These are phyloP conservation scores for Luffa aegyptiaca DNA, from an alignment of 306 rosid genomes.

Conservation along the genomic window DNA sequence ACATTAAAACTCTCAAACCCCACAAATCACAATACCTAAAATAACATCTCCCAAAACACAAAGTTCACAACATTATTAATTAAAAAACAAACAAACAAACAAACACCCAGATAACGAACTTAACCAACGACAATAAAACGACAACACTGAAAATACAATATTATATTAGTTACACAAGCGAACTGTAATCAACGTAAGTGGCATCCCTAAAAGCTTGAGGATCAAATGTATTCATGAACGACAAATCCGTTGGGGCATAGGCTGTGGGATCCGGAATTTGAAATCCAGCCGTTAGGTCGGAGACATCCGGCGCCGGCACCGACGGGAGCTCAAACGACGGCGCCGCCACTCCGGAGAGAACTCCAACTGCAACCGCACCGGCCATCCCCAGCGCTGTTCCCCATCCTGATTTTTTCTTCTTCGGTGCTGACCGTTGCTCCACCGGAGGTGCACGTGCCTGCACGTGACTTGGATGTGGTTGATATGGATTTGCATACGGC, in stretches of 20 bases:
- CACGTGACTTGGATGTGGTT: constrained; percentile 14
- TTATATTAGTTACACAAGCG: not conserved
- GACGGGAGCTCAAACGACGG: not conserved
- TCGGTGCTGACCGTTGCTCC: not conserved
- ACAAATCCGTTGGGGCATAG: not conserved
- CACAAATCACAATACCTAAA: too few species aligned
- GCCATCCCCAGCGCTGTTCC: constrained; percentile 37
- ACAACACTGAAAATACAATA: not conserved
- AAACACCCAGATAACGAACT: too few species aligned
- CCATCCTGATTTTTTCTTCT: constrained; percentile 25
- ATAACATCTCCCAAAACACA: too few species aligned
- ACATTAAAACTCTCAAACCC: too few species aligned
- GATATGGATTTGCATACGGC: constrained; percentile 8
- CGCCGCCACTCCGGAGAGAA: not conserved
- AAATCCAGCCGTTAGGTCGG: not conserved
- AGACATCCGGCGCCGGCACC: not conserved
- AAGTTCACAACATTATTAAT: too few species aligned
- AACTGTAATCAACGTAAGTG: not conserved
- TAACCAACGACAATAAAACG: not conserved
- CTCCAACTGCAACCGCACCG: not conserved
- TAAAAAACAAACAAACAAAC: too few species aligned
- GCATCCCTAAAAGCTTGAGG: not conserved
- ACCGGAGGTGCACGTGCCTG: constrained; percentile 22
- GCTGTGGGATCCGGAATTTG: not conserved
- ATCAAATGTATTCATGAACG: not conserved